Base-by-base conservation (phyloP, 2,329 filamentous ascomycete genomes). In the Mollisia scopiformis region DNA sequence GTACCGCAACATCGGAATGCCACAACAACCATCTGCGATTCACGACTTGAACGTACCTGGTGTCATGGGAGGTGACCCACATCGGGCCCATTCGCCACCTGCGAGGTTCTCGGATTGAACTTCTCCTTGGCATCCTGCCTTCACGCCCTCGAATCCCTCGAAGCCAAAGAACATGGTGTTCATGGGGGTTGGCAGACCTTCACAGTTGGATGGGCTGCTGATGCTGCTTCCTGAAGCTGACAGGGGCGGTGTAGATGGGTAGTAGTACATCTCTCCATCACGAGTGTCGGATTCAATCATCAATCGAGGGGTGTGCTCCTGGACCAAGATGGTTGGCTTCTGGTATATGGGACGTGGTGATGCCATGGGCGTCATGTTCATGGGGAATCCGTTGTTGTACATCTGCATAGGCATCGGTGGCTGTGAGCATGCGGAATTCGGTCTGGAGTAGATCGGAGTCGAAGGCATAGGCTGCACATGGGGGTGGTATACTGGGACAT, bases 161-260 rank as follows among this genome's bases (percentile, higher is more conserved):
- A 91, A 80, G 3, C 86, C 83, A 39, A 91, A 91, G 78, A 92
- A 92, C 79, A 88, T 85, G 64, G 88, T 88, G 77, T 92, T 91
- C 75, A 93, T 81, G 2, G 93, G 92, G n/a, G 92, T 96, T 65
- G 90, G 88, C 60, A 96, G 78, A 66, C 92, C 79, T 64, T 93
- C 91, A 73, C 83, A 89, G 76, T 84, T 89, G 64, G 89, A 89
- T 55, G 94, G 92, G 82, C 92, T 97, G 80, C 91, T 92, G 71
- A 92, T 89, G 59, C 86, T 88, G 81, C 93, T 97, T 67, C 90
- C 90, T 30, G 92, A 89, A 2, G 90, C 88, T 25, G 93, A 97
- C 70, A 97, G 83, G 49, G 93, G 90, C 52, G 93, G 93, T 21
- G 93, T 97, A 7, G 92, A 88, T 33, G 93, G 93, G 73, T 91